Base-by-base conservation (phyloP, 2,329 filamentous ascomycete species). In the Cryphonectria naterciae region DNA sequence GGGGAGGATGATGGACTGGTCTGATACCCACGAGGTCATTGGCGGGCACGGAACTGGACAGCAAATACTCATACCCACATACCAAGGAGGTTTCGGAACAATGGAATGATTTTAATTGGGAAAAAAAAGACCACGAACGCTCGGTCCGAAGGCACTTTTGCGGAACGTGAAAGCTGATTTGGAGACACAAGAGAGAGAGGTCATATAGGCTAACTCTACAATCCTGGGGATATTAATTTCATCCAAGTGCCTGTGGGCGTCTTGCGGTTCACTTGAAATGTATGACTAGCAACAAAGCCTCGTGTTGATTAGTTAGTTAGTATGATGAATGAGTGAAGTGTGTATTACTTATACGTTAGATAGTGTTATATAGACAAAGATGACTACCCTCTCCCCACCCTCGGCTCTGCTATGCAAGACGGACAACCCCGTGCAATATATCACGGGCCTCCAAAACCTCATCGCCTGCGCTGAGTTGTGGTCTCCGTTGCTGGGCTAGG, bases 401-500 rank as follows among this genome's bases (percentile, higher is more conserved):
- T 43, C 4, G 41, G 17, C 6, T 43, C 15, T 43, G 41, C 41
- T 19, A 17, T 13, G 41, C 17, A 19, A 43, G 15, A 43, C 17
- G 15, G 15, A 22, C 19, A 17, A 22, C 7, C 6, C 28, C 13
- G 54, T 52, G 22, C 58, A 61, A 37, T 6, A n/a, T 2, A 39
- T 43, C 37, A 63, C 22, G 2, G 17, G 19, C 22, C n/a, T 19
- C 39, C 37, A 25, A 15, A 25, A 25, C 37, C 61, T 64, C 46
- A 70, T 17, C 69, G 49, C 56, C 19, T 54, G 4, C 69, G 68
- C 46, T 72, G 66, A 11, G 32, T 8, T 0, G n/a, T 39, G 1
- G 58, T 22, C 61, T 73, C 75, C 35, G 77, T 82, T 1, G 85
- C 88, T 28, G 88, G 88, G 75, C 87, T 91, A 2, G 90, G 90